A percentile compares a stretch with the other conserved stretches of the same genome.
Conservation (phyloP, 768 basidiomycete species). For the Mycena capillaripes region DNA sequence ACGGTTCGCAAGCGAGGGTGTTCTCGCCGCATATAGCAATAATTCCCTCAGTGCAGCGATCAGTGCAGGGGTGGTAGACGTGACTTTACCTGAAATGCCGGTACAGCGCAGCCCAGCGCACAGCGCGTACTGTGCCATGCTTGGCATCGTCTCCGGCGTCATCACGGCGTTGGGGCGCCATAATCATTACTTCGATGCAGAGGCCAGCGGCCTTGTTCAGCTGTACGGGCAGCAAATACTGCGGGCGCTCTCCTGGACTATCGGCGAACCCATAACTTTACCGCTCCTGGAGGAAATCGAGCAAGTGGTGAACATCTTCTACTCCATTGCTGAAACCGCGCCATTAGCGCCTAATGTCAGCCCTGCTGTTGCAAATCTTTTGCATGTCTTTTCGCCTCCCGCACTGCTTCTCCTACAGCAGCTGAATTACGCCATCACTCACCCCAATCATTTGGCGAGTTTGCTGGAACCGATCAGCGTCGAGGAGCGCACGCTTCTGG, state of each 20-base stretch:
- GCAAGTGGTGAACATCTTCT: conserved; percentile 83
- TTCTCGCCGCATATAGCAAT: conserved; percentile 86
- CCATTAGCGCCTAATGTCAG: conserved; percentile 61
- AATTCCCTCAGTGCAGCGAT: conserved; percentile 85
- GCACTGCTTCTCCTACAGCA: conserved; percentile 86
- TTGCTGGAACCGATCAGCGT: conserved; percentile 83
- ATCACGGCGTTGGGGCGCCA: conserved; percentile 72
- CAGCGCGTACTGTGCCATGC: conserved; percentile 85
- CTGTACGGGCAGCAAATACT: conserved; percentile 87
- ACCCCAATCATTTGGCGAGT: conserved; percentile 90
- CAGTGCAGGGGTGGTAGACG: conserved; percentile 80
- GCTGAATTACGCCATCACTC: conserved; percentile 90
- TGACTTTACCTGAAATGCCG: conserved; percentile 76
- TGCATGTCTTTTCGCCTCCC: conserved; percentile 76
- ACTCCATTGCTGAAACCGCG: conserved; percentile 74
- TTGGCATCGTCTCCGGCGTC: conserved; percentile 83
- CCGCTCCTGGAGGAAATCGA: conserved; percentile 88
- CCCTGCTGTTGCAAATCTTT: conserved; percentile 70
- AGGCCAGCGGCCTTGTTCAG: conserved; percentile 89
- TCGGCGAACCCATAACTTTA: conserved; percentile 81
- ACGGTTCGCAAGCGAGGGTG: conserved; percentile 86
- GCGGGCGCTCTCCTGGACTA: conserved; percentile 85
- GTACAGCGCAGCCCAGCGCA: conserved; percentile 87
- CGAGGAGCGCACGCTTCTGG: conserved; percentile 79
- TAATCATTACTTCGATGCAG: conserved; percentile 86